Conservation (phyloP, 495 filamentous ascomycete genomes). For the Aspergillus indologenus region DNA sequence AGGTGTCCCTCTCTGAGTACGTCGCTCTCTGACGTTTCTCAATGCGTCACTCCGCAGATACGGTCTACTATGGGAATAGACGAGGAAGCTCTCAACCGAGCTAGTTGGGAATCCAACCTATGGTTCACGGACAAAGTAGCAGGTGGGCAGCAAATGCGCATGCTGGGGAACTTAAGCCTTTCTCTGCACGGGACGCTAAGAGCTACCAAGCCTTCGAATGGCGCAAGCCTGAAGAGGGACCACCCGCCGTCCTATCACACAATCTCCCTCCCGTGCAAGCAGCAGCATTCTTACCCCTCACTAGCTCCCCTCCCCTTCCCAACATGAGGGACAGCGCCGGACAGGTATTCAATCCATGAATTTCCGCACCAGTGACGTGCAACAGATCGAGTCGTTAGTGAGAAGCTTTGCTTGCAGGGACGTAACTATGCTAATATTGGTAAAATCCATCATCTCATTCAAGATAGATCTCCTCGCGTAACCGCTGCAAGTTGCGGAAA, state of each 20-base stretch:
- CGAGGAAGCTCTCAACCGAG: neutral
- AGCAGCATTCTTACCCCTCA: neutral
- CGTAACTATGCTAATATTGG: neutral
- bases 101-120: neutral
- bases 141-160: neutral
- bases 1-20: constrained; percentile 1
- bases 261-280: neutral
- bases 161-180: neutral
- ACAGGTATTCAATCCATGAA: neutral
- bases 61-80: constrained; percentile 4
- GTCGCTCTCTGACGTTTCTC: constrained; percentile 6
- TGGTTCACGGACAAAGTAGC: neutral
- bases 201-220: neutral
- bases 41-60: neutral
- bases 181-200: neutral
- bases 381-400: neutral
- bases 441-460: constrained; percentile 27
- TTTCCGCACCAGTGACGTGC: neutral
- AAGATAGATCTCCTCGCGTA: constrained; percentile 70
- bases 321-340: neutral
- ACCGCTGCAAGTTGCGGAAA: constrained; percentile 73
- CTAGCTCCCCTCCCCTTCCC: neutral
- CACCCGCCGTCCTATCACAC: neutral
- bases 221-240: neutral
- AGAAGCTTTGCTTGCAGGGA: neutral